Evolutionary conservation across 208 protist genomes (phyloP), one percentile per base, ranked within the genome.

Genomic region (Leptomonas pyrrhocoris): DNA sequence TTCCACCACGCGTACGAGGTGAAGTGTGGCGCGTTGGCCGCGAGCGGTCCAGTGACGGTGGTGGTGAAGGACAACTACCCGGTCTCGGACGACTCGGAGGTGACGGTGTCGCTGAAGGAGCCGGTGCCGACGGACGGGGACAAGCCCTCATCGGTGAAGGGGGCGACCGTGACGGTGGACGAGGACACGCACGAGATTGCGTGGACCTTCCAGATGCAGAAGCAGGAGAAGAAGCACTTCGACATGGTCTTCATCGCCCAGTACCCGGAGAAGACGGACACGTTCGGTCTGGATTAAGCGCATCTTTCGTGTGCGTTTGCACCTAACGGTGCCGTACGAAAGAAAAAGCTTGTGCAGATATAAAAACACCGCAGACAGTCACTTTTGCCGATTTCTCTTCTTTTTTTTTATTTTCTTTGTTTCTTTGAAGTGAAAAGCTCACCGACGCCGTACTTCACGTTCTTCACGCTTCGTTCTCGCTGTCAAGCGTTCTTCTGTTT

Each of bases 31-130:
- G 72, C 64, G 12, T 43, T 71, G 58, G 4, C 62, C 18, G 75
- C 45, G 21, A 43, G 63, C 12, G 36, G 28, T 13, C 68, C 73
- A 43, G 51, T 77, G 61, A 73, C 65, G 25, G 57, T 89, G 49
- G 70, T 89, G 49, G 84, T 89, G 69, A 66, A 64, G 30, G 84
- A 89, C 64, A 83, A 89, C 54, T 89, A 70, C 65, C 84, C 84
- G 4, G 60, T 86, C 11, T 76, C 80, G 11, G 68, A 68, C n/a
- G 60, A 83, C 55, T 60, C 75, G 42, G 73, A 83, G 19, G 61
- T 86, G 34, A 61, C 30, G 27, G 77, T 89, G 66, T 19, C 51
- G 53, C 57, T 85, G 61, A 63, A 61, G 64, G 40, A 71, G 49
- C 72, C 70, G 62, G 42, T 36, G 48, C 43, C 46, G 31, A 68